phyloP scores from a whole-genome alignment of 2,329 filamentous ascomycete genomes.

The Colletotrichum sp. region DNA sequence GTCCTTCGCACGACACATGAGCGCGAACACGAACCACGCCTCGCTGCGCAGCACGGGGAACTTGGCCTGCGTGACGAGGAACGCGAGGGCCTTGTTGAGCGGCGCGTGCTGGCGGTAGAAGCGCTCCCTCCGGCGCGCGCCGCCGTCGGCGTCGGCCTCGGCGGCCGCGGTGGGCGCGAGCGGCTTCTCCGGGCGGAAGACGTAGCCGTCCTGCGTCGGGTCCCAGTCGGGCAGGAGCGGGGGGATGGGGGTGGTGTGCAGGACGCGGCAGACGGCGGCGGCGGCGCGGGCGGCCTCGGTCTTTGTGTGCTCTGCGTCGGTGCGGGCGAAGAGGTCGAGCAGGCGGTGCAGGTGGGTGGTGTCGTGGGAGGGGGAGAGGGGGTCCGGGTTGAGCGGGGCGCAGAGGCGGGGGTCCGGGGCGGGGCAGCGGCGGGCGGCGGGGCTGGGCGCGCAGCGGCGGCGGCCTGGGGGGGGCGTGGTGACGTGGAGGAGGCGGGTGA shows the following conservation, averaged over 20 bases:
- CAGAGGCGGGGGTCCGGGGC: slow-evolving; percentile 52
- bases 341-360: slow-evolving; percentile 41
- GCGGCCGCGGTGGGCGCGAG: slow-evolving; percentile 1
- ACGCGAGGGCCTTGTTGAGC: slow-evolving; percentile 49
- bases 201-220: slow-evolving; percentile 31
- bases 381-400: slow-evolving; percentile 39
- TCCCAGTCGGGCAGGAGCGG: slow-evolving; percentile 38
- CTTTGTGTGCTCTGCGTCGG: slow-evolving; percentile 56
- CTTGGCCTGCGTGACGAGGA: slow-evolving; percentile 60
- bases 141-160: slow-evolving; percentile 21
- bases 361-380: slow-evolving; percentile 24
- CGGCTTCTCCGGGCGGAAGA: slow-evolving; percentile 19
- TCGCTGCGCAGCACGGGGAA: slow-evolving; percentile 66
- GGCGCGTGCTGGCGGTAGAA: slow-evolving; percentile 53
- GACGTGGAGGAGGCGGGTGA: slow-evolving; percentile 61
- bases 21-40: slow-evolving; percentile 65
- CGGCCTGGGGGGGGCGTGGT: slow-evolving; percentile 51
- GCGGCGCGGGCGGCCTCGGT: slow-evolving; percentile 64
- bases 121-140: slow-evolving; percentile 24
- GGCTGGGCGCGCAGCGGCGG: too few species aligned
- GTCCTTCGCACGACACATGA: slow-evolving; percentile 58
- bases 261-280: slow-evolving; percentile 56
- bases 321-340: slow-evolving; percentile 39
- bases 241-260: slow-evolving; percentile 47
- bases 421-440: too few species aligned